Conservation (phyloP, 2,329 filamentous ascomycete species). For the Penicillium sp. region DNA sequence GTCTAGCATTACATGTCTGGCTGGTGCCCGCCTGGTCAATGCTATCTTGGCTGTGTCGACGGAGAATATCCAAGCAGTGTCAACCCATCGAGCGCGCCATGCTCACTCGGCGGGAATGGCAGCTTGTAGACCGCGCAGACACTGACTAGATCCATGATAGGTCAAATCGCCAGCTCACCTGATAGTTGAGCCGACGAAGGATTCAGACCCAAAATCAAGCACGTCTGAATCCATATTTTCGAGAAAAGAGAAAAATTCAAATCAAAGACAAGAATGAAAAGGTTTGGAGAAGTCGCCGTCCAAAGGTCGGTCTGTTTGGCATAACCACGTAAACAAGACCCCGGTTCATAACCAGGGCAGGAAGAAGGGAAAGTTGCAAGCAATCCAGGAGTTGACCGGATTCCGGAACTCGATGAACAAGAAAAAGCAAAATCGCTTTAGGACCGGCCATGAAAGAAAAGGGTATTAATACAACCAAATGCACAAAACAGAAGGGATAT, state of each 20-base stretch:
- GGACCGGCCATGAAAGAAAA: conserved; percentile 36
- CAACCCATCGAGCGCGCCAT: too few species aligned
- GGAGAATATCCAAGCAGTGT: conserved; percentile 27
- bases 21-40: conserved; percentile 12
- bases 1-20: conserved; percentile 13
- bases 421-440: conserved; percentile 27
- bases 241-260: conserved; percentile 38
- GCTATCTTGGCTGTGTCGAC: conserved; percentile 4
- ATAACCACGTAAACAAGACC: conserved; percentile 36
- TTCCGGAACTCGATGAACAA: too few species aligned
- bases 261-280: conserved; percentile 16
- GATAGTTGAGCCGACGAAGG: conserved; percentile 15
- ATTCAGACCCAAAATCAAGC: conserved; percentile 15
- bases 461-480: conserved; percentile 25
- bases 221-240: conserved; percentile 27
- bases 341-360: conserved; percentile 18
- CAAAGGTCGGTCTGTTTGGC: conserved; percentile 35
- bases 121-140: too few species aligned
- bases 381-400: too few species aligned
- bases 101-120: too few species aligned
- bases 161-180: conserved; percentile 18
- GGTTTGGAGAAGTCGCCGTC: conserved; percentile 28
- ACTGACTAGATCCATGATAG: conserved; percentile 11
- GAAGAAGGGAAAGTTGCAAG: conserved; percentile 7
- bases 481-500: conserved; percentile 22